Conservation (phyloP, 352 stramenopile species). For the Pythium aristosporum region DNA sequence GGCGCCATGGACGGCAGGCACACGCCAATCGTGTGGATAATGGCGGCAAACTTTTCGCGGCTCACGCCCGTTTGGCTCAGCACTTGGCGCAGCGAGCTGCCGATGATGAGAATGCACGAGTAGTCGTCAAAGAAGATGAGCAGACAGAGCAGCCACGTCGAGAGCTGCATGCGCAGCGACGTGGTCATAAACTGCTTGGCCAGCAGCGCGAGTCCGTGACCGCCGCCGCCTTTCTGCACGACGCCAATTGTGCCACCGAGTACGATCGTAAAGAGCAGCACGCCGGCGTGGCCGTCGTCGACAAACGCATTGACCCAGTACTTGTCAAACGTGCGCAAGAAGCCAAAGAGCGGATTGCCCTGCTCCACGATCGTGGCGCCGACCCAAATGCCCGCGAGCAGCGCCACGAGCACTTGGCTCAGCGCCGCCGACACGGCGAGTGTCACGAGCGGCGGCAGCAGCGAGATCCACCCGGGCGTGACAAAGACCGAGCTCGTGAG, state of each 20-base stretch:
- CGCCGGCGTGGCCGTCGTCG: conserved; percentile 77
- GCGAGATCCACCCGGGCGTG: conserved; percentile 68
- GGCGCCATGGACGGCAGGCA: conserved; percentile 87
- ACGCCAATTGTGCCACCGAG: conserved; percentile 87
- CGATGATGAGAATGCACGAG: conserved; percentile 90
- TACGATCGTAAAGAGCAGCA: conserved; percentile 89
- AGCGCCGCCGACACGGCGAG: conserved; percentile 70
- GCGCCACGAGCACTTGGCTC: conserved; percentile 76
- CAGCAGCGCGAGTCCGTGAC: conserved; percentile 76
- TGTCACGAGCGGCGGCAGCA: conserved; percentile 74
- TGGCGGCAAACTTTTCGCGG: conserved; percentile 87
- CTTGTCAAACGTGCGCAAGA: conserved; percentile 84
- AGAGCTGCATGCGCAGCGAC: conserved; percentile 80
- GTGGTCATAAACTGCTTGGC: conserved; percentile 84
- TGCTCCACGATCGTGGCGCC: conserved; percentile 81
- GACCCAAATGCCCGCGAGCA: conserved; percentile 87
- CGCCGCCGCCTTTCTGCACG: conserved; percentile 87
- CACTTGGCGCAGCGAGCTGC: conserved; percentile 82
- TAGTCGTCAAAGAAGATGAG: conserved; percentile 94
- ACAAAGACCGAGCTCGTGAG: conserved; percentile 49
- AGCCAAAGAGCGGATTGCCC: conserved; percentile 70
- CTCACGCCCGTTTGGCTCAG: conserved; percentile 82
- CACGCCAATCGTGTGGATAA: conserved; percentile 88
- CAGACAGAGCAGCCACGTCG: conserved; percentile 79
- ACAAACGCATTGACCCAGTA: conserved; percentile 87